Conservation (phyloP, 225 moss, liverwort and hornwort genomes). For the Polytrichum commune region DNA sequence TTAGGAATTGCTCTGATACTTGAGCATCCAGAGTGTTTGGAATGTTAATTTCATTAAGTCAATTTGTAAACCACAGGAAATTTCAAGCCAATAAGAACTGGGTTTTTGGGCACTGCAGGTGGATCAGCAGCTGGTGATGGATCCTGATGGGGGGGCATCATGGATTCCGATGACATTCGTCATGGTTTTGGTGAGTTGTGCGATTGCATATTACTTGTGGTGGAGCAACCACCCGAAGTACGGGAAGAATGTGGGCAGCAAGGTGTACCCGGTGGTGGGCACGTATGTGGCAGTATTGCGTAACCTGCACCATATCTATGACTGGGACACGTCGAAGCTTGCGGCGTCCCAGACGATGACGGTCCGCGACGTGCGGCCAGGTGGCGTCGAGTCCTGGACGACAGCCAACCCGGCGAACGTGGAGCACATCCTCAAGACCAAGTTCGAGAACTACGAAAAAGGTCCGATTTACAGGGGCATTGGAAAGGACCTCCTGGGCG, state of each 20-base stretch:
- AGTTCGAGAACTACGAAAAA: slow-evolving; percentile 41
- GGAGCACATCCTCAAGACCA: slow-evolving; percentile 45
- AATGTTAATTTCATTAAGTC: too few relatives aligned
- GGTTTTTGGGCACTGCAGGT: too few relatives aligned
- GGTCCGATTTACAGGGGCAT: not conserved
- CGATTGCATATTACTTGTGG: not conserved
- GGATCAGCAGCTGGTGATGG: too few relatives aligned
- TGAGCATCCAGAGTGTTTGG: too few relatives aligned
- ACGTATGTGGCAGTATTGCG: not conserved
- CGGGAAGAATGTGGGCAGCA: slow-evolving; percentile 20
- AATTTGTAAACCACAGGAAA: too few relatives aligned
- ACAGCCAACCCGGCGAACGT: slow-evolving; percentile 39
- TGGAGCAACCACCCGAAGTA: slow-evolving; percentile 23
- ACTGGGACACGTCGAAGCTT: slow-evolving; percentile 13
- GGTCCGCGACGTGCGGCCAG: slow-evolving; percentile 8
- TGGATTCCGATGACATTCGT: too few relatives aligned
- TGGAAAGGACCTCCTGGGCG: slow-evolving; percentile 27
- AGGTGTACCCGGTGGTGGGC: slow-evolving; percentile 15
- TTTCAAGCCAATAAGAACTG: too few relatives aligned
- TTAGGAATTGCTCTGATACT: too few relatives aligned
- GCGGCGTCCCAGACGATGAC: slow-evolving; percentile 19
- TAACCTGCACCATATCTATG: slow-evolving; percentile 18
- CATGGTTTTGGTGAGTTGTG: not conserved
- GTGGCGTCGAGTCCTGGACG: not conserved
- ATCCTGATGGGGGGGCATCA: too few relatives aligned